Evolutionary conservation across 352 stramenopile genomes (phyloP).

Genomic region (Sclerospora graminicola): DNA sequence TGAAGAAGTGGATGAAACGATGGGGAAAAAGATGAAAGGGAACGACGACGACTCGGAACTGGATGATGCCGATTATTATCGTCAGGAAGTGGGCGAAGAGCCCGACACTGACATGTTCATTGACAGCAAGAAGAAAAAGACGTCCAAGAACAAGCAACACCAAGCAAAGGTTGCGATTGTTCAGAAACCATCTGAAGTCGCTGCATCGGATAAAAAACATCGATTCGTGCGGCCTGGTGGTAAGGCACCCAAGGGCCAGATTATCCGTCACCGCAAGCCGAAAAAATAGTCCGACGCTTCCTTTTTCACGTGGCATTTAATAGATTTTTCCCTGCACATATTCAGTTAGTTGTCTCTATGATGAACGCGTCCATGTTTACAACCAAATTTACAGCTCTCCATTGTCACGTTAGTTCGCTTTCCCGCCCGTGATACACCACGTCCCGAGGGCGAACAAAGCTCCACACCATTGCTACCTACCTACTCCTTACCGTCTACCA

Average conservation of each 20-base stretch:
- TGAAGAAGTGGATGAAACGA: constrained; percentile 29
- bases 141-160: constrained; percentile 38
- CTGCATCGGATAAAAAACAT: constrained; percentile 51
- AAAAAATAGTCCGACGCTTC: constrained; percentile 23
- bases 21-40: constrained; percentile 6
- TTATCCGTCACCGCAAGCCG: constrained; percentile 45
- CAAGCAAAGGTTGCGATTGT: constrained; percentile 7
- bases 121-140: constrained; percentile 24
- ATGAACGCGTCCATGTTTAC: constrained; percentile 1
- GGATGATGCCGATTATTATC: constrained; percentile 77
- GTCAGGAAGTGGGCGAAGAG: constrained; percentile 72
- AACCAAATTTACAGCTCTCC: background rate
- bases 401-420: background rate
- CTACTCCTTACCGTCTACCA: constrained; percentile 49
- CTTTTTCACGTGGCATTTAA: background rate
- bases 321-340: background rate
- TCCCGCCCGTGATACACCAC: too few relatives aligned
- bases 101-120: constrained; percentile 75
- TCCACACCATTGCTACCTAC: too few relatives aligned
- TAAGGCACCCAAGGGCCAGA: constrained; percentile 38
- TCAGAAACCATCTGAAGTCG: constrained; percentile 51
- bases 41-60: constrained; percentile 52
- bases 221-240: constrained; percentile 34
- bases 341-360: too few relatives aligned
- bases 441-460: too few relatives aligned